These are phyloP conservation scores for Erysiphe neolycopersici DNA, from an alignment of 2,329 filamentous ascomycete genomes.

Conservation along the genomic window DNA sequence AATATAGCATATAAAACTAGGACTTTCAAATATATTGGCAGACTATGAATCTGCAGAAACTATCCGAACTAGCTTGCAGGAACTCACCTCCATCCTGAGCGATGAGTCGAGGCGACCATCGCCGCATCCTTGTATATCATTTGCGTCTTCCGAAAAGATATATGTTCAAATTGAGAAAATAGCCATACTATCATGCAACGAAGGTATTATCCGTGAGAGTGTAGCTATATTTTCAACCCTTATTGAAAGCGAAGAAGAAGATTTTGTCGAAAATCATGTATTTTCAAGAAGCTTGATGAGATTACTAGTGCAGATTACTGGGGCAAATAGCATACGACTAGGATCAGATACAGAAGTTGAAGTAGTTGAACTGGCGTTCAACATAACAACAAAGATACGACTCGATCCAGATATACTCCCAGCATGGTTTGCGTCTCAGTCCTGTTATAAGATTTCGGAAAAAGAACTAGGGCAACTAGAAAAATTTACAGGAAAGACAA, in stretches of 20 bases:
- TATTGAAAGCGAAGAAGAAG: conserved; percentile 89
- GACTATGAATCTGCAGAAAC: conserved; percentile 35
- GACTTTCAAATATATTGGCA: conserved; percentile 29
- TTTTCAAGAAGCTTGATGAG: conserved; percentile 78
- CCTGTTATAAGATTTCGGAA: conserved; percentile 10
- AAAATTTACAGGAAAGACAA: conserved; percentile 58
- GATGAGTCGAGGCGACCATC: conserved; percentile 73
- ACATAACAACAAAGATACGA: conserved; percentile 86
- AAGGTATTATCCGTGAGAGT: conserved; percentile 61
- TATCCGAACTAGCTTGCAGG: conserved; percentile 33
- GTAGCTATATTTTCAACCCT: conserved; percentile 73
- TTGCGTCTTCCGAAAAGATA: conserved; percentile 62
- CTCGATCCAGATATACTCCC: conserved; percentile 65
- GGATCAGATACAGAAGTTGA: conserved; percentile 62
- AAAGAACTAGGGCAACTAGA: conserved; percentile 23
- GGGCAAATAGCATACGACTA: conserved; percentile 44
- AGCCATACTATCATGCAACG: conserved; percentile 58
- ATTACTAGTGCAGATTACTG: conserved; percentile 54
- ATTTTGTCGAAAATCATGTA: conserved; percentile 61
- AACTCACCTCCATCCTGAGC: conserved; percentile 44
- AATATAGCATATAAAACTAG: conserved; percentile 29
- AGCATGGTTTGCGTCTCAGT: conserved; percentile 60
- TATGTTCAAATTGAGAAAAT: conserved; percentile 80
- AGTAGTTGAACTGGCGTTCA: conserved; percentile 81
- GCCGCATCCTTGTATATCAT: conserved; percentile 76